A percentile compares a stretch with the other conserved stretches of the same genome.
Conservation (phyloP, 768 basidiomycete genomes). For the Hirschioporus abietinus region DNA sequence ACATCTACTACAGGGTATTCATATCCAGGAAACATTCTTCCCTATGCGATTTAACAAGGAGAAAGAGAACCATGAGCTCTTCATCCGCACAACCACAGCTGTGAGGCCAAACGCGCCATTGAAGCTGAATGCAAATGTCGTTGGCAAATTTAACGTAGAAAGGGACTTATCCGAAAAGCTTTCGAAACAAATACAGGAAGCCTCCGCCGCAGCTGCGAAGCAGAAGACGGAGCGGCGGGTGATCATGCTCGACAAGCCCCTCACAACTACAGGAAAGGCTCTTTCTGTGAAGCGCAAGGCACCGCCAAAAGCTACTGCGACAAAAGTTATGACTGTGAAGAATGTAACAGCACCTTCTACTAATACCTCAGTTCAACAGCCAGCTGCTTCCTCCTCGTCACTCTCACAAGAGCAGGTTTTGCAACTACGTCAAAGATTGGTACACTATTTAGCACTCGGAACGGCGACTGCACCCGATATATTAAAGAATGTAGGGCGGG, state of each 20-base stretch:
- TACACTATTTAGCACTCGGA: conserved; percentile 51
- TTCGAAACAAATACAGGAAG: conserved; percentile 37
- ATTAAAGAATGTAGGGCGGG: conserved; percentile 41
- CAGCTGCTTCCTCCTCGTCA: conserved; percentile 14
- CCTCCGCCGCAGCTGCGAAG: conserved; percentile 32
- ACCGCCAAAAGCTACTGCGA: conserved; percentile 13
- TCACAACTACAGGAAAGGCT: conserved; percentile 16
- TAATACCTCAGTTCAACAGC: conserved; percentile 17
- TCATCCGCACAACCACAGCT: conserved; percentile 55
- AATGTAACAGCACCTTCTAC: conserved; percentile 11
- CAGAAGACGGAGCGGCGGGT: conserved; percentile 45
- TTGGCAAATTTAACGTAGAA: conserved; percentile 67
- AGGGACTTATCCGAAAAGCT: conserved; percentile 47
- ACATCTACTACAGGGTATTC: conserved; percentile 45
- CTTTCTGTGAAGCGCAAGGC: conserved; percentile 36
- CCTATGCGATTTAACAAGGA: conserved; percentile 52
- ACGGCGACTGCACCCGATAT: conserved; percentile 36
- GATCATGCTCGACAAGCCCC: conserved; percentile 36
- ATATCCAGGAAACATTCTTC: conserved; percentile 61
- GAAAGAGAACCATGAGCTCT: conserved; percentile 61
- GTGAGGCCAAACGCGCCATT: conserved; percentile 58
- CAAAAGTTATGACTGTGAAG: conserved; percentile 7
- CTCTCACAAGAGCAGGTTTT: conserved; percentile 18
- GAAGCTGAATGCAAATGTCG: conserved; percentile 68
- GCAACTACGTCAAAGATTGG: conserved; percentile 35